These are phyloP conservation scores for Leccinum truebloodii DNA, from an alignment of 768 basidiomycete species.

Conservation along the genomic window DNA sequence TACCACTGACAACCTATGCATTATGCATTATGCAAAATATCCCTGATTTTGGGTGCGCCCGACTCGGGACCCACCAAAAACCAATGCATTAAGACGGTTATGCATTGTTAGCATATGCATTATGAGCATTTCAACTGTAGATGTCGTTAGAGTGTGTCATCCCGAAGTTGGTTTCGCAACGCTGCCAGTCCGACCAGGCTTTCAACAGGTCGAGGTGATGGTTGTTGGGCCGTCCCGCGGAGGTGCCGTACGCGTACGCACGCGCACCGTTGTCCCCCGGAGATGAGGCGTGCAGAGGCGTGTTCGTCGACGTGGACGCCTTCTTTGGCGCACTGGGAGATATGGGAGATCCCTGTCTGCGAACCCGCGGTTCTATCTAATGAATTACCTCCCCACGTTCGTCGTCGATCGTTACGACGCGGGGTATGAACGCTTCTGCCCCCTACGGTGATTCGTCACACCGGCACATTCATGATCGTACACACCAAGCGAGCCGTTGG, in stretches of 20 bases:
- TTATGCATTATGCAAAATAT: too few relatives aligned
- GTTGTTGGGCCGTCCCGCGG: neutral
- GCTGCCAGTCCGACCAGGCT: neutral
- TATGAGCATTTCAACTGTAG: too few relatives aligned
- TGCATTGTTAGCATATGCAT: too few relatives aligned
- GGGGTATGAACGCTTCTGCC: neutral
- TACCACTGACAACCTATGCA: too few relatives aligned
- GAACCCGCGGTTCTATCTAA: neutral
- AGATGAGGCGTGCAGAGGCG: too few relatives aligned
- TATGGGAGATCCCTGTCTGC: neutral
- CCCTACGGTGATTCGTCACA: neutral
- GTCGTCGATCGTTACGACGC: neutral
- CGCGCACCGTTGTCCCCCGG: neutral
- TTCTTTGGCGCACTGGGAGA: neutral
- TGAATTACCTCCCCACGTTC: neutral
- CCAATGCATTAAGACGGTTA: too few relatives aligned
- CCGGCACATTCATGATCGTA: neutral
- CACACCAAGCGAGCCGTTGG: neutral
- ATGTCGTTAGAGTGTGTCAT: neutral
- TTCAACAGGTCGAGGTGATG: neutral
- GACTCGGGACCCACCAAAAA: too few relatives aligned
- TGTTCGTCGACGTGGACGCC: neutral
- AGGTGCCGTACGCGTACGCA: neutral
- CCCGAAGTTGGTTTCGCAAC: neutral
- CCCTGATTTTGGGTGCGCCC: too few relatives aligned